Evolutionary conservation across 2,329 filamentous ascomycete species (phyloP), one percentile per base, ranked within the genome.

Genomic region (Aureobasidium sp.): DNA sequence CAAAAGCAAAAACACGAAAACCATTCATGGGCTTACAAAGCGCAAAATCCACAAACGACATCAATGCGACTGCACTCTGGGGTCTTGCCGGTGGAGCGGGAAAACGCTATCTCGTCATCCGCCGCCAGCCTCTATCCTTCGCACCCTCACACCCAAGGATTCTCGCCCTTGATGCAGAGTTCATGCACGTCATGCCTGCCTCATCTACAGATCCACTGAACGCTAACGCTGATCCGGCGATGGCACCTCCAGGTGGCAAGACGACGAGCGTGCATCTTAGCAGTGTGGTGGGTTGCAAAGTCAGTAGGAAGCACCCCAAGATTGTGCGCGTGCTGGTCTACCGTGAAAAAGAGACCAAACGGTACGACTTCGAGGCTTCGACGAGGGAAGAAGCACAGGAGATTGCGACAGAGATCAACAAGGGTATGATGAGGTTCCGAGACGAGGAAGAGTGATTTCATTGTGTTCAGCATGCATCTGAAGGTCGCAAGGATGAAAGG

Each of bases 321-420:
- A 88, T 90, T 70, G 89, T 94, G 72, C 87, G 91, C 74, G 87
- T 90, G 29, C 79, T 91, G 58, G 87, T 93, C 27, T 92, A 88
- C 73, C 87, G 86, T 71, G 85, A 86, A 53, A 84, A 85, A 1
- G 89, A 92, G 75, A 87, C 82, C 64, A 93, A 93, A 76, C 77
- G 89, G 63, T 94, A 94, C 73, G 90, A 94, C 66, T 94, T 94
- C 71, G 90, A 93, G 74, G 85, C 89, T n/a, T 84, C 82, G 66
- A 87, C 79, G 65, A 78, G 81, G 11, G 83, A 85, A 34, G 89
- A 92, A 74, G 89, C 90, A 45, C 79, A 82, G n/a, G 88, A 90
- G 70, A 90, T 94, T 71, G 89, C 93, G 30, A 80, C 78, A 61
- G 89, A 91, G 75, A 83, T 94, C 64, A 89, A 89, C 75, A 90